Conservation (phyloP, 768 basidiomycete genomes). For the Leucogyrophana mollusca region DNA sequence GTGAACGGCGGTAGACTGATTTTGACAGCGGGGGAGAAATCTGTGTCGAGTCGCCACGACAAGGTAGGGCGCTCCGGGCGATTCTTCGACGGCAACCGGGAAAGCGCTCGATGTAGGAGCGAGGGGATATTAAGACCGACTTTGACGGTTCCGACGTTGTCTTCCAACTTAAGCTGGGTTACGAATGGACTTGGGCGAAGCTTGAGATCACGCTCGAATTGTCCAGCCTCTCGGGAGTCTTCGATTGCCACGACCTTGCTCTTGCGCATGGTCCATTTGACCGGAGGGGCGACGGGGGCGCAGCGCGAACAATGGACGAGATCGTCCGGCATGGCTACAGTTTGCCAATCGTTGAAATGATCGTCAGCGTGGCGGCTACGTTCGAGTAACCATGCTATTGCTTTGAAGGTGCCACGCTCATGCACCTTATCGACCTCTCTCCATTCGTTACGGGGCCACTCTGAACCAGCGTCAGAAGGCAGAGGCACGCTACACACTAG, state of each 20-base stretch:
- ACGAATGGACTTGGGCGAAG: slow-evolving; percentile 83
- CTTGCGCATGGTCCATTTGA: slow-evolving; percentile 68
- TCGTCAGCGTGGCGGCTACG: slow-evolving; percentile 75
- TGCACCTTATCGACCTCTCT: slow-evolving; percentile 83
- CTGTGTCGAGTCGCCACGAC: slow-evolving; percentile 82
- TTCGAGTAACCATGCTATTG: slow-evolving; percentile 85
- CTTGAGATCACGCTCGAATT: slow-evolving; percentile 88
- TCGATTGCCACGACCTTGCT: slow-evolving; percentile 71
- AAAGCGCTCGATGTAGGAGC: slow-evolving; percentile 81
- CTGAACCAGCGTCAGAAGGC: slow-evolving; percentile 62
- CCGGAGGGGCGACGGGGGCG: slow-evolving; percentile 72
- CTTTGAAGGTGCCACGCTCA: slow-evolving; percentile 77
- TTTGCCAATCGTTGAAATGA: slow-evolving; percentile 67
- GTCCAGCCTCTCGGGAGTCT: slow-evolving; percentile 82
- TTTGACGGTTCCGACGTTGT: slow-evolving; percentile 66
- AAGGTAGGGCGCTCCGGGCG: slow-evolving; percentile 46
- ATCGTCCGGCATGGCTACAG: slow-evolving; percentile 42
- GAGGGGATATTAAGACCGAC: slow-evolving; percentile 89
- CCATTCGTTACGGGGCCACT: slow-evolving; percentile 80
- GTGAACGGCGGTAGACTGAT: slow-evolving; percentile 61
- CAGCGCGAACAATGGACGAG: slow-evolving; percentile 71
- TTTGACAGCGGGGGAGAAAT: slow-evolving; percentile 65
- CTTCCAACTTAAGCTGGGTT: slow-evolving; percentile 71
- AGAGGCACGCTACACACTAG: slow-evolving; percentile 77
- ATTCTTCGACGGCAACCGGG: slow-evolving; percentile 65